phyloP scores from a whole-genome alignment of 192 early-diverging fungal genomes.

The Rhizoclosmatium globosum region DNA sequence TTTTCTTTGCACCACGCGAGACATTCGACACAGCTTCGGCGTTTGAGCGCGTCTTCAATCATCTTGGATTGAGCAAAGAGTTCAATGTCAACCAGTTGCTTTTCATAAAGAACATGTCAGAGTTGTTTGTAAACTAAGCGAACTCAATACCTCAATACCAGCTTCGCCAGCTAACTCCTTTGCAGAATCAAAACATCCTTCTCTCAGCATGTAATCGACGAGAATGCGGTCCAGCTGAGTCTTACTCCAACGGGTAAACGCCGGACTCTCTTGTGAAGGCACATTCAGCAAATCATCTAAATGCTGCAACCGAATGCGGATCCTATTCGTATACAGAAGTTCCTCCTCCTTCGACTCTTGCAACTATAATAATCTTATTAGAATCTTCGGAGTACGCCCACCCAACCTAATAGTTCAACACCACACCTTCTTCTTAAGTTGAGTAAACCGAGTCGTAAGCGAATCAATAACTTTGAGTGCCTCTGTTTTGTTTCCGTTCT shows the following conservation, averaged over 20 bases:
- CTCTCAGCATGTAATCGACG: conserved; percentile 95
- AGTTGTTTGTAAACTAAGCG: background rate
- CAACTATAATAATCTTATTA: conserved; percentile 50
- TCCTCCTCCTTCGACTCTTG: conserved; percentile 82
- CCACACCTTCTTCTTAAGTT: conserved; percentile 79
- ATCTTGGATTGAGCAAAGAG: conserved; percentile 84
- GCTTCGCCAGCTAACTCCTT: conserved; percentile 61
- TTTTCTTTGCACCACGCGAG: conserved; percentile 97
- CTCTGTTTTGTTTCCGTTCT: conserved; percentile 48
- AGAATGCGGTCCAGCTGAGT: conserved; percentile 87
- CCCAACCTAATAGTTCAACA: background rate
- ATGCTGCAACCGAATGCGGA: conserved; percentile 78
- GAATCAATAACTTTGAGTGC: conserved; percentile 67
- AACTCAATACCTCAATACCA: conserved; percentile 66
- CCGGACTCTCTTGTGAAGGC: conserved; percentile 64
- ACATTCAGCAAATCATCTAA: conserved; percentile 77
- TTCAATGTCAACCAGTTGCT: conserved; percentile 90
- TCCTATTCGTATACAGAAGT: conserved; percentile 68
- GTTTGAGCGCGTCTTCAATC: conserved; percentile 81
- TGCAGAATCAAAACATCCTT: conserved; percentile 83
- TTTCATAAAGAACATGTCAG: background rate
- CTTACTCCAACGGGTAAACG: conserved; percentile 86
- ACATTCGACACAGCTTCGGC: conserved; percentile 84
- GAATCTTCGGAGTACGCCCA: background rate
- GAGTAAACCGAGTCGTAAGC: conserved; percentile 69